Evolutionary conservation across 257 asterid genomes (phyloP).

Genomic region (Perilla frutescens): DNA sequence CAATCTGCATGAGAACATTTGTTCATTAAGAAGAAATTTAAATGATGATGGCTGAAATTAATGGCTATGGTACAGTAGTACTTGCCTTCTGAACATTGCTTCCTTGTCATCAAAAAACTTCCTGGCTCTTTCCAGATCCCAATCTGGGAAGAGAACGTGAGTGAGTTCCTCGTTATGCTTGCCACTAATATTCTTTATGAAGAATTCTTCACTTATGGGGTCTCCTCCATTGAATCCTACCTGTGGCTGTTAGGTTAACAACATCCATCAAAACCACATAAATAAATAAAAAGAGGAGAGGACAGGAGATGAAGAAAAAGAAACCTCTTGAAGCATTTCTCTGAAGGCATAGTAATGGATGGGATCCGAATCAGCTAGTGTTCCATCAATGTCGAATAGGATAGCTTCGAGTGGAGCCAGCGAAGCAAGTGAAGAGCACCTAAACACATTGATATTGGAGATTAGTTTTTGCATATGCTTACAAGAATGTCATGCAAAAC

Average conservation of each 20-base stretch:
- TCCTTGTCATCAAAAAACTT: constrained; percentile 77
- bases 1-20: constrained; percentile 50
- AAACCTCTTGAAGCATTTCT: constrained; percentile 91
- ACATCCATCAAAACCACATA: not conserved
- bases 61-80: not conserved
- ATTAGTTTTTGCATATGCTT: not conserved
- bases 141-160: constrained; percentile 66
- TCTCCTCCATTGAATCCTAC: constrained; percentile 75
- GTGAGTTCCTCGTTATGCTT: constrained; percentile 80
- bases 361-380: constrained; percentile 84
- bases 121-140: constrained; percentile 64
- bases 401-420: constrained; percentile 75
- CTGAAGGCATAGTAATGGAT: constrained; percentile 76
- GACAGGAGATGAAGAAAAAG: not conserved
- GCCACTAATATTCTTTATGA: constrained; percentile 64
- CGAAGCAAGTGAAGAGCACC: constrained; percentile 56
- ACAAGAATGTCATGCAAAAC: not conserved
- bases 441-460: constrained; percentile 11
- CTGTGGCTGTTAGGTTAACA: constrained; percentile 38
- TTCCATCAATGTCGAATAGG: constrained; percentile 88
- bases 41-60: not conserved
- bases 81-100: constrained; percentile 74
- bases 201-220: constrained; percentile 78
- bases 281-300: not conserved
- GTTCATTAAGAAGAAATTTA: not conserved